Percentiles rank a stretch among this genome's conserved stretches.
Evolutionary conservation across 169 alveolate species (phyloP).

Genomic region (Plasmodium vivax): DNA sequence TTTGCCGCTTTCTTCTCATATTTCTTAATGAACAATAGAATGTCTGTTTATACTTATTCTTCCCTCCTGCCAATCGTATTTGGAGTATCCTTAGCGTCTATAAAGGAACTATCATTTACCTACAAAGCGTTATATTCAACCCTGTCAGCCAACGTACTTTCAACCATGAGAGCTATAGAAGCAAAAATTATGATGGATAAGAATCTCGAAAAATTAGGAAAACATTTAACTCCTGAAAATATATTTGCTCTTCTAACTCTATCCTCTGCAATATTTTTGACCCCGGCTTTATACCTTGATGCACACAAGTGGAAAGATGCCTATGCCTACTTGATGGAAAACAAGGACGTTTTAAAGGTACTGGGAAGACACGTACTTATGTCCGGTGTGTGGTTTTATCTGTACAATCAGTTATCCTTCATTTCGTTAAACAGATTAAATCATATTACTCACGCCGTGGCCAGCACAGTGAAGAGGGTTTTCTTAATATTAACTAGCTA

Average conservation of each 20-base stretch:
- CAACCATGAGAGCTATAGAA: conserved; percentile 80
- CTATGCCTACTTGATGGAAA: conserved; percentile 36
- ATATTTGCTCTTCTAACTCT: conserved; percentile 77
- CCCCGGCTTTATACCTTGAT: conserved; percentile 77
- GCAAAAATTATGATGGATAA: conserved; percentile 81
- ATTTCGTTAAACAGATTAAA: conserved; percentile 79
- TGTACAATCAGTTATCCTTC: conserved; percentile 80
- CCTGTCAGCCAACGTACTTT: conserved; percentile 75
- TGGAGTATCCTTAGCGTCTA: conserved; percentile 85
- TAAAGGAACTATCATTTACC: conserved; percentile 75
- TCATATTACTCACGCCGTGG: conserved; percentile 87
- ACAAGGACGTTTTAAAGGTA: conserved; percentile 29
- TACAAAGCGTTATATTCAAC: conserved; percentile 77
- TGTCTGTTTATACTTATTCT: conserved; percentile 78
- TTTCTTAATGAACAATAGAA: conserved; percentile 72
- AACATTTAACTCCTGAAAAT: conserved; percentile 78
- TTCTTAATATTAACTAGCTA: conserved; percentile 78
- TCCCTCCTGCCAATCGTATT: conserved; percentile 82
- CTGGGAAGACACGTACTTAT: conserved; percentile 75
- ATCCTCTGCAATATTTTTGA: conserved; percentile 77
- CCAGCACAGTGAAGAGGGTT: conserved; percentile 84
- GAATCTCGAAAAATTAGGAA: conserved; percentile 80
- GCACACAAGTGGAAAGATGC: conserved; percentile 71
- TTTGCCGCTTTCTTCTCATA: conserved; percentile 80
- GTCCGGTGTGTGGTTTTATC: conserved; percentile 79